Evolutionary conservation across 805 yeast genomes (phyloP), one percentile per base, ranked within the genome.

Genomic region (Wickerhamomyces kurtzmanii): DNA sequence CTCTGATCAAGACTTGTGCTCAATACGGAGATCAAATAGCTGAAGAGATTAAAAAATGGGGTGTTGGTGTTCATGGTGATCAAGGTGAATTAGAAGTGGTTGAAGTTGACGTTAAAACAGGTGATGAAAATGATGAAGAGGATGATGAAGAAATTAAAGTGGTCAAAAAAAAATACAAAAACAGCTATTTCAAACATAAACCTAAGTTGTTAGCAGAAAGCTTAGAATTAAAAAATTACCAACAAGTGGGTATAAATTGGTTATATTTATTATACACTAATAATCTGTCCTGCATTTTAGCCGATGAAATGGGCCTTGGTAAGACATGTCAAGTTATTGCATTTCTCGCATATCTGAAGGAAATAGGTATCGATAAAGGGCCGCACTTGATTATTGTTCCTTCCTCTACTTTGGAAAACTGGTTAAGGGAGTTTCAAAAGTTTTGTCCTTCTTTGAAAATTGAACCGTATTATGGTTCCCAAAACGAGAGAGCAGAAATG

Each of bases 301-400:
- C 98, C 0, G 99, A 91, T 57, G 99, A 91, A 51, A 91, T 91
- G 99, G 99, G 94, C 5, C 62, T 91, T 27, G 99, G 99, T 34
- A 91, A 91, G 50, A 91, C 98, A 0, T 81, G 94, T 50, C 97
- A 91, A 56, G 95, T 91, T 18, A 89, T 91, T 55, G 69, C 96
- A 6, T 91, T 91, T 48, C 58, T 91, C 47, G 86, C 97, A 1
- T 76, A 80, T 46, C 64, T 91, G 44, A 84, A 84, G 47, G 78
- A 82, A 40, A 49, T 52, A n/a, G 66, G 63, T n/a, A 55, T 53
- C 17, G 51, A 57, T 6, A 59, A 62, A 26, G 93, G 94, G 0
- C 96, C 96, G 1, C 97, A 91, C 62, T 59, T 91, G 33, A 81
- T 91, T 19, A 91, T 91, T 19, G 97, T 93, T 16, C 99, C 99